A percentile compares a stretch with the other conserved stretches of the same genome.
These are phyloP conservation scores for Gautieria morchelliformis DNA, from an alignment of 768 basidiomycete genomes.

Conservation along the genomic window DNA sequence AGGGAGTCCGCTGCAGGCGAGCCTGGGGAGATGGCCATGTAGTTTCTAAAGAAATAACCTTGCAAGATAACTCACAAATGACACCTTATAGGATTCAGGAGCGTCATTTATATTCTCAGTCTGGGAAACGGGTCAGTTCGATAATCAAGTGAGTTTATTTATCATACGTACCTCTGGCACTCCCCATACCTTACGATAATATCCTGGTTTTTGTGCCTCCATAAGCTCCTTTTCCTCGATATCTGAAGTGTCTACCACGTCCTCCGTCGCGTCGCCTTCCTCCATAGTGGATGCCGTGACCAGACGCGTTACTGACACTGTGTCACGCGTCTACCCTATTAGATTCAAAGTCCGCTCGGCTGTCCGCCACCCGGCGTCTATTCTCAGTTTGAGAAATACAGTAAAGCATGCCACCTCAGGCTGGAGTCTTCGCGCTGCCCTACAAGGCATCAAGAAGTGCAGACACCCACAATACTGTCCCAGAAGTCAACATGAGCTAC, in stretches of 20 bases:
- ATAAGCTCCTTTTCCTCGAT: conserved; percentile 1
- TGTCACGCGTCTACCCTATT: neutral
- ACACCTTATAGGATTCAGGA: neutral
- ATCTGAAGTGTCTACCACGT: conserved; percentile 8
- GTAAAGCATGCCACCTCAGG: conserved; percentile 52
- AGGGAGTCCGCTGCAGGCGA: neutral
- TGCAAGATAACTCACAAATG: neutral
- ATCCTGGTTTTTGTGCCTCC: neutral
- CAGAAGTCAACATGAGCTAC: conserved; percentile 4
- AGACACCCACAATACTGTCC: conserved; percentile 17
- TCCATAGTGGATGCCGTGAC: neutral
- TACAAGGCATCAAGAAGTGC: conserved; percentile 36
- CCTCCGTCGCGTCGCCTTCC: neutral
- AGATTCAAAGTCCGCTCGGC: neutral
- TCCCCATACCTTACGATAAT: conserved; percentile 4
- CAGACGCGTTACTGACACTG: neutral
- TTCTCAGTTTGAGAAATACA: neutral
- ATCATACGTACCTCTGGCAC: neutral
- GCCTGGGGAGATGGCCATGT: neutral
- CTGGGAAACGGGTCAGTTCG: neutral
- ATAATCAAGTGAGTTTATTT: neutral
- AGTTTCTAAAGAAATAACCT: neutral
- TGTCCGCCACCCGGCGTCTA: neutral
- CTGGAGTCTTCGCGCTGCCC: conserved; percentile 56
- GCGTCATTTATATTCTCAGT: neutral